These are phyloP conservation scores for Salix exigua DNA, from an alignment of 345 rosid species.

Conservation along the genomic window DNA sequence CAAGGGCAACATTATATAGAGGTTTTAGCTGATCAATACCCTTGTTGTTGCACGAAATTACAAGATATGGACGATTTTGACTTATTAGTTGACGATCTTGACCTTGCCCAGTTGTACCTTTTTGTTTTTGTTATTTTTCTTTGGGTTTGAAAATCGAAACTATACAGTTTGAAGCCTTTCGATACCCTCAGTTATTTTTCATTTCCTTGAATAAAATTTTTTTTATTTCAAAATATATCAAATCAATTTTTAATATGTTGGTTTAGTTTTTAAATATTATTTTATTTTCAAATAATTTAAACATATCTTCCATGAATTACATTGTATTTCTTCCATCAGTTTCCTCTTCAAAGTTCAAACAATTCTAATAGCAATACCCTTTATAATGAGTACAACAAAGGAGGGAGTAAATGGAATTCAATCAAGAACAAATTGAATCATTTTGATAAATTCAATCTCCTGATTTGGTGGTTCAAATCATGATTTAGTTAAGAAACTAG, in stretches of 20 bases:
- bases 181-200: too few relatives aligned
- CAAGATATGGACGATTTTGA: background rate
- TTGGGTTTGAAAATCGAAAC: background rate
- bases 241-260: too few relatives aligned
- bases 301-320: too few relatives aligned
- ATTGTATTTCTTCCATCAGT: background rate
- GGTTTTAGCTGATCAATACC: background rate
- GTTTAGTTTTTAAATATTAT: too few relatives aligned
- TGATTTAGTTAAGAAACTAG: background rate
- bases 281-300: too few relatives aligned
- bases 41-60: background rate
- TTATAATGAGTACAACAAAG: background rate
- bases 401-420: background rate
- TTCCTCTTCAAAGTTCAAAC: background rate
- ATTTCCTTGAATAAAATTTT: too few relatives aligned
- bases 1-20: background rate
- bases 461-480: background rate
- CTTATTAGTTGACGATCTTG: conserved; percentile 30
- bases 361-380: background rate
- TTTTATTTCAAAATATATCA: too few relatives aligned
- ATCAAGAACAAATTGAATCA: too few relatives aligned
- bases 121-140: background rate
- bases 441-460: background rate
- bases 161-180: background rate
- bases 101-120: conserved; percentile 6